Conservation (phyloP, 2,329 filamentous ascomycete genomes). For the Domatiomyces globalis region DNA sequence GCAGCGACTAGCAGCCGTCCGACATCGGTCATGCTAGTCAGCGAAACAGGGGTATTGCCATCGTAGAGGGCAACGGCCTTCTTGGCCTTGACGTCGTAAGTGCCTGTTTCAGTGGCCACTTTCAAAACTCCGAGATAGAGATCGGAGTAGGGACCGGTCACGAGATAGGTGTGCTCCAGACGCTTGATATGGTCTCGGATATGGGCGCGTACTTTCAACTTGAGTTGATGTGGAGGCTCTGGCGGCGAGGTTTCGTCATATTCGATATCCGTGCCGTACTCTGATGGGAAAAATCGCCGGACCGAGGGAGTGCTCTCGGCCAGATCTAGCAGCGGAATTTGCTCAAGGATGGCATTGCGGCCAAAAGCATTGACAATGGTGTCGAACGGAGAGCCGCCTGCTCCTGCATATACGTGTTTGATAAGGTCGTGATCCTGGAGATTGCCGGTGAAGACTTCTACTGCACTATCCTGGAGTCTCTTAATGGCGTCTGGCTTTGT, state of each 20-base stretch:
- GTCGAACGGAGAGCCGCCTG: constrained; percentile 29
- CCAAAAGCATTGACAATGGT: constrained; percentile 53
- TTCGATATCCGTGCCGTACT: constrained; percentile 53
- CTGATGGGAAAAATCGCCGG: constrained; percentile 51
- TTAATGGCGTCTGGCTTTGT: constrained; percentile 38
- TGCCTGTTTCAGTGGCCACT: constrained; percentile 27
- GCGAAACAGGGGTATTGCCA: constrained; percentile 46
- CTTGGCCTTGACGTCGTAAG: constrained; percentile 42
- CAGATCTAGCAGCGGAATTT: constrained; percentile 46
- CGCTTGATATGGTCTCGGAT: constrained; percentile 37
- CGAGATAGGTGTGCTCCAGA: constrained; percentile 50
- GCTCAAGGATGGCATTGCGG: constrained; percentile 43
- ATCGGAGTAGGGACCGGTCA: constrained; percentile 55
- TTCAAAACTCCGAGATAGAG: constrained; percentile 37
- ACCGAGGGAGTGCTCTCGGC: constrained; percentile 41
- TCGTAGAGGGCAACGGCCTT: constrained; percentile 47
- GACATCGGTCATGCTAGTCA: constrained; percentile 57
- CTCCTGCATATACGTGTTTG: constrained; percentile 37
- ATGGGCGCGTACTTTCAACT: constrained; percentile 50
- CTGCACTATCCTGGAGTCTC: constrained; percentile 31
- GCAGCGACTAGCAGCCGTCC: constrained; percentile 50
- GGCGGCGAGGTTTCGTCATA: constrained; percentile 40
- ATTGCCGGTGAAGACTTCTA: constrained; percentile 44
- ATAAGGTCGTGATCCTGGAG: constrained; percentile 39
- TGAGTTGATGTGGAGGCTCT: constrained; percentile 55